These are phyloP conservation scores for Phoma sp. DNA, from an alignment of 2,329 filamentous ascomycete species.

Conservation along the genomic window DNA sequence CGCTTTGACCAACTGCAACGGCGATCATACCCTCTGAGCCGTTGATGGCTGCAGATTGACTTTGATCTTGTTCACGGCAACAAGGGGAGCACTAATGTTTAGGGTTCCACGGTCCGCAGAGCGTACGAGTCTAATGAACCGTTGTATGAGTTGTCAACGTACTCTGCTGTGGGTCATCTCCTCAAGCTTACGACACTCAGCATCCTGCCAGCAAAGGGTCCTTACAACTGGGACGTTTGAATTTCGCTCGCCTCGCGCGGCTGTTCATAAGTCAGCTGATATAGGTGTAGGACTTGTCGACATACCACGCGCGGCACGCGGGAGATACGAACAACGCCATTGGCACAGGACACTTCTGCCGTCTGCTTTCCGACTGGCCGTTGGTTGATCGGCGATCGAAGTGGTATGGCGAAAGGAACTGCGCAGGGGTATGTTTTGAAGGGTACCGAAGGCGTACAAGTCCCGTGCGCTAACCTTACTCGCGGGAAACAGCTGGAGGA, in stretches of 20 bases:
- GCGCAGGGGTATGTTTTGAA: slow-evolving; percentile 5
- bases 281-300: background rate
- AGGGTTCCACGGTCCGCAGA: too few relatives aligned
- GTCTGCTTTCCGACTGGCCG: slow-evolving; percentile 1
- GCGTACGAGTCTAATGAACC: too few relatives aligned
- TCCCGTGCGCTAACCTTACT: slow-evolving; percentile 7
- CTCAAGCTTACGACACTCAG: too few relatives aligned
- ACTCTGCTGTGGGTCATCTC: too few relatives aligned
- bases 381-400: slow-evolving; percentile 12
- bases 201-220: too few relatives aligned
- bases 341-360: background rate
- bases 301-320: background rate
- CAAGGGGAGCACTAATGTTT: too few relatives aligned
- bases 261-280: background rate
- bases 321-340: background rate
- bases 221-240: background rate
- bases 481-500: background rate
- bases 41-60: background rate
- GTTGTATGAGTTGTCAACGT: too few relatives aligned
- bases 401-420: slow-evolving; percentile 9
- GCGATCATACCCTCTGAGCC: background rate
- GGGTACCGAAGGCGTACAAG: slow-evolving; percentile 1
- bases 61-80: too few relatives aligned
- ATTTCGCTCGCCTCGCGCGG: slow-evolving; percentile 6
- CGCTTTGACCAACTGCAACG: background rate